phyloP scores from a whole-genome alignment of 441 rosid species.

The Adansonia gregorii region DNA sequence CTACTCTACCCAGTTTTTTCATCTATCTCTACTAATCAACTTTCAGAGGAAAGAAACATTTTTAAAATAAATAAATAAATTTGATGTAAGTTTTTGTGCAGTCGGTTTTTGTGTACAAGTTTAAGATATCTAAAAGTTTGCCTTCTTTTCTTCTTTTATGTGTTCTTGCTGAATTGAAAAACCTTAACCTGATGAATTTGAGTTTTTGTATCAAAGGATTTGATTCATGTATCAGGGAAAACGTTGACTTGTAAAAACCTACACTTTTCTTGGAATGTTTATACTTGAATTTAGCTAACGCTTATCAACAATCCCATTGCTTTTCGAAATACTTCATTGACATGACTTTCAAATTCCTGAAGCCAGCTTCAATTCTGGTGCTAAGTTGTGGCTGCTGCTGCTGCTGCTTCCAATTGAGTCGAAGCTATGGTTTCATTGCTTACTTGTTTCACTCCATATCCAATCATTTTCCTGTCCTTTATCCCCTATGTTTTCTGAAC shows the following conservation, averaged over 20 bases:
- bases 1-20: slow-evolving; percentile 2
- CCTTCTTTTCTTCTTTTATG: not conserved
- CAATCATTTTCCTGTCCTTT: slow-evolving; percentile 52
- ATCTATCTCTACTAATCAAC: not conserved
- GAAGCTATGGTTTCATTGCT: not conserved
- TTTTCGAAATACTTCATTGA: not conserved
- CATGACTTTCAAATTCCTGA: slow-evolving; percentile 16
- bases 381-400: slow-evolving; percentile 17
- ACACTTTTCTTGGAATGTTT: not conserved
- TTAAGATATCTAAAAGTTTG: not conserved
- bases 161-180: not conserved
- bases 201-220: not conserved
- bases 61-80: not conserved
- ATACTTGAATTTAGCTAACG: not conserved
- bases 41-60: not conserved
- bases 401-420: slow-evolving; percentile 21
- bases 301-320: slow-evolving; percentile 8
- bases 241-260: slow-evolving; percentile 16
- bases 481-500: slow-evolving; percentile 30
- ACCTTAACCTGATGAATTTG: not conserved
- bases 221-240: not conserved
- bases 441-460: slow-evolving; percentile 34
- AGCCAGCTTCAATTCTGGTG: slow-evolving; percentile 31
- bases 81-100: not conserved
- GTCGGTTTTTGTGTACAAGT: not conserved